Conservation (phyloP, 192 early-diverging fungal species). For the Phlyctochytrium bullatum region DNA sequence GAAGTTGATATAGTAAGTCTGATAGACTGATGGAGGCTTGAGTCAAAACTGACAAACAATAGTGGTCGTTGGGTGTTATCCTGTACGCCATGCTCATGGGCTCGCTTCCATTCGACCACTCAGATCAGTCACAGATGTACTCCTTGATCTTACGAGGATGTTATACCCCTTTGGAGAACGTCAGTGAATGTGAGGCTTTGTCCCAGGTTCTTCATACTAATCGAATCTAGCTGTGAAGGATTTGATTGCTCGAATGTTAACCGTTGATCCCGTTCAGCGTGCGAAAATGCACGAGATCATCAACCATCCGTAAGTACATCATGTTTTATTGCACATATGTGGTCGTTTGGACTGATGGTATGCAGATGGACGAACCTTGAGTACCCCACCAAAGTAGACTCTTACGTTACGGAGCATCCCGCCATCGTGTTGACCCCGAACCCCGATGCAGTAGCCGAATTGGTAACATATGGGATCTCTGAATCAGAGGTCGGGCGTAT, state of each 20-base stretch:
- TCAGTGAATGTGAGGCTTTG: constrained; percentile 21
- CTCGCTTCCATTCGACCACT: constrained; percentile 65
- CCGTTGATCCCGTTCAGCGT: constrained; percentile 18
- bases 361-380: constrained; percentile 55
- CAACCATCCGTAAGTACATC: constrained; percentile 16
- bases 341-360: constrained; percentile 48
- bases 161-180: constrained; percentile 46
- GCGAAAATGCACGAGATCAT: constrained; percentile 29
- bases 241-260: constrained; percentile 39
- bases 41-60: constrained; percentile 41
- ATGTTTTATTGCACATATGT: constrained; percentile 46
- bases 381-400: constrained; percentile 11
- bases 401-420: constrained; percentile 9
- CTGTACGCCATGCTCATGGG: constrained; percentile 84
- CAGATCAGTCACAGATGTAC: constrained; percentile 57
- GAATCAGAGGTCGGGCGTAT: constrained; percentile 21
- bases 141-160: constrained; percentile 57
- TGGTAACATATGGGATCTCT: constrained; percentile 27
- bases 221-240: constrained; percentile 29
- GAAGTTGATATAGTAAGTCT: constrained; percentile 76
- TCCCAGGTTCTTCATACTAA: no score
- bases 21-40: not conserved
- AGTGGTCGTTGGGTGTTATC: constrained; percentile 92
- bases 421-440: constrained; percentile 20
- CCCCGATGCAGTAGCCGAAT: constrained; percentile 10